Percentiles rank a stretch among this genome's conserved stretches.
Evolutionary conservation across 441 rosid genomes (phyloP).

Genomic region (Arabidopsis lyrata): DNA sequence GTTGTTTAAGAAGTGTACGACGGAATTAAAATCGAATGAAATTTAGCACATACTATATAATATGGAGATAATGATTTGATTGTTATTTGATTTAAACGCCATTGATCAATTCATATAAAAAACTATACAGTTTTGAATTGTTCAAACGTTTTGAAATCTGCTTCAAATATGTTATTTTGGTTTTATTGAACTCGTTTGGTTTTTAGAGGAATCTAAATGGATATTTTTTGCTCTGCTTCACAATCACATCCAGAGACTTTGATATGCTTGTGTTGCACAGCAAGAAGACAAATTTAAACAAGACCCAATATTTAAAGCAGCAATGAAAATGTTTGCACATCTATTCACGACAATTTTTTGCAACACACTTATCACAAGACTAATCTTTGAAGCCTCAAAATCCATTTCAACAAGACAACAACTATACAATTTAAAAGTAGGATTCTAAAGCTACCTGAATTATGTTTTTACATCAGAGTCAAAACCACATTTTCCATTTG

Average conservation of each 20-base stretch:
- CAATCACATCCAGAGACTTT: not conserved
- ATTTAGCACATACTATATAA: not conserved
- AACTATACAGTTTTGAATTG: too few relatives aligned
- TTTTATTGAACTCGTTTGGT: too few relatives aligned
- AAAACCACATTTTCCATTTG: constrained; percentile 25
- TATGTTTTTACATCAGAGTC: constrained; percentile 33
- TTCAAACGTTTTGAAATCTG: too few relatives aligned
- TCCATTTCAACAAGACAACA: constrained; percentile 18
- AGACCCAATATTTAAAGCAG: not conserved
- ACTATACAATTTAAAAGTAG: constrained; percentile 30
- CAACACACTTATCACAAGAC: constrained; percentile 1
- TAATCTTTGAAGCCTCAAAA: constrained; percentile 19
- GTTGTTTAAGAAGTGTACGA: not conserved
- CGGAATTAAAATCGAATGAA: not conserved
- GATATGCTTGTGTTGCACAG: not conserved
- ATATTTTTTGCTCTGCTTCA: not conserved
- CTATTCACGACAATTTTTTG: not conserved
- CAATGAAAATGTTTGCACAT: not conserved
- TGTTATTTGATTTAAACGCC: not conserved
- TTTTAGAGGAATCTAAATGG: too few relatives aligned
- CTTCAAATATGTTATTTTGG: too few relatives aligned
- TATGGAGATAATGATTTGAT: not conserved
- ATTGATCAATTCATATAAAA: too few relatives aligned
- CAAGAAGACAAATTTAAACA: not conserved
- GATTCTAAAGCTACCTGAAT: constrained; percentile 34